Conservation (phyloP, 2,329 filamentous ascomycete species). For the Aspergillus fischeri region DNA sequence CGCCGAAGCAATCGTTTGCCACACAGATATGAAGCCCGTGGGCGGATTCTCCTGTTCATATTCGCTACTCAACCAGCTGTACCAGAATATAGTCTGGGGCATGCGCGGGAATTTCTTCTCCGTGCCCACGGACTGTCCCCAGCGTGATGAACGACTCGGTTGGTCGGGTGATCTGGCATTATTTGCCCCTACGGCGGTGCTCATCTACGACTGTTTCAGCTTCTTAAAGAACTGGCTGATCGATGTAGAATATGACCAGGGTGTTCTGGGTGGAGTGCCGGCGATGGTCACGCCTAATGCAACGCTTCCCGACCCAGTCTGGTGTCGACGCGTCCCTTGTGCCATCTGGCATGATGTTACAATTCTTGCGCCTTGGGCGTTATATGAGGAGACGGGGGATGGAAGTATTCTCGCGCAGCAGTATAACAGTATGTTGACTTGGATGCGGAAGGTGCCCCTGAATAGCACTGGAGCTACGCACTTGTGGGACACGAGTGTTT, state of each 20-base stretch:
- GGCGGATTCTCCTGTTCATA: conserved; percentile 53
- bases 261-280: conserved; percentile 32
- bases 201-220: conserved; percentile 51
- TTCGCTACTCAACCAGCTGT: conserved; percentile 46
- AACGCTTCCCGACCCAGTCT: not conserved
- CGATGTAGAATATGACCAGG: conserved; percentile 34
- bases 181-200: conserved; percentile 51
- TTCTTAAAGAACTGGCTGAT: conserved; percentile 50
- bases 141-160: conserved; percentile 52
- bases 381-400: conserved; percentile 31
- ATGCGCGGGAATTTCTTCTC: conserved; percentile 58
- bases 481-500: too few species aligned
- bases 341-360: conserved; percentile 36
- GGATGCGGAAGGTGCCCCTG: not conserved
- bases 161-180: conserved; percentile 53
- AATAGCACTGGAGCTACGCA: conserved; percentile 13
- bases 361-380: conserved; percentile 29
- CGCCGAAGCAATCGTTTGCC: conserved; percentile 39
- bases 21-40: conserved; percentile 48
- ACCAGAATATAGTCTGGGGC: conserved; percentile 53
- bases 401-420: conserved; percentile 22
- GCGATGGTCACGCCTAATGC: conserved; percentile 24
- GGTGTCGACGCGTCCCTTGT: conserved; percentile 8
- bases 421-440: not conserved
- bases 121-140: conserved; percentile 56